A percentile compares a stretch with the other conserved stretches of the same genome.
These are phyloP conservation scores for Cucumis cinereus DNA, from an alignment of 306 rosid genomes.

Conservation along the genomic window DNA sequence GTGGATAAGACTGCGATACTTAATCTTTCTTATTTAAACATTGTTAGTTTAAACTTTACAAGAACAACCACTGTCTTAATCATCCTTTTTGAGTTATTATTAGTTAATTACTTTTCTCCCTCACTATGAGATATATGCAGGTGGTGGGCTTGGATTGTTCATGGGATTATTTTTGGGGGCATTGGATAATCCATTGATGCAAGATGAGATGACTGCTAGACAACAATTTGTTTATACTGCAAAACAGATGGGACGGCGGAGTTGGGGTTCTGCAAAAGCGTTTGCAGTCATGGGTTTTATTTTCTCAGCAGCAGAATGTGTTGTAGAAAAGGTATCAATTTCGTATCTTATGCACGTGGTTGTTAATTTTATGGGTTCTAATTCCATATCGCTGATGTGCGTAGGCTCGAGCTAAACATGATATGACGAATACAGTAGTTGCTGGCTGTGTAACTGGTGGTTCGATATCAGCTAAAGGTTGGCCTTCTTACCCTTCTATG, in stretches of 20 bases:
- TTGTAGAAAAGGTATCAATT: conserved; percentile 61
- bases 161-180: conserved; percentile 90
- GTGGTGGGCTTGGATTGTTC: conserved; percentile 84
- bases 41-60: background rate
- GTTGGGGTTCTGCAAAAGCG: conserved; percentile 85
- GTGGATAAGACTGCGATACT: background rate
- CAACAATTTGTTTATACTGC: conserved; percentile 65
- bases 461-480: conserved; percentile 82
- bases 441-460: conserved; percentile 94
- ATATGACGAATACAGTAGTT: conserved; percentile 62
- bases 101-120: background rate
- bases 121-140: conserved; percentile 13
- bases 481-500: background rate
- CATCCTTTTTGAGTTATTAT: background rate
- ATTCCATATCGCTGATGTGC: background rate
- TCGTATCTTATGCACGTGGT: background rate
- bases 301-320: conserved; percentile 95
- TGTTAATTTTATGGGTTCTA: conserved; percentile 4
- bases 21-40: background rate
- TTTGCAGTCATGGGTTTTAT: conserved; percentile 89
- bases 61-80: background rate
- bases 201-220: conserved; percentile 63
- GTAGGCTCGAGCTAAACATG: conserved; percentile 86
- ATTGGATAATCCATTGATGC: conserved; percentile 61
- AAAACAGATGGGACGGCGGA: conserved; percentile 87